phyloP scores from a whole-genome alignment of 164 flowering plant species.

The Vitis labrusca region DNA sequence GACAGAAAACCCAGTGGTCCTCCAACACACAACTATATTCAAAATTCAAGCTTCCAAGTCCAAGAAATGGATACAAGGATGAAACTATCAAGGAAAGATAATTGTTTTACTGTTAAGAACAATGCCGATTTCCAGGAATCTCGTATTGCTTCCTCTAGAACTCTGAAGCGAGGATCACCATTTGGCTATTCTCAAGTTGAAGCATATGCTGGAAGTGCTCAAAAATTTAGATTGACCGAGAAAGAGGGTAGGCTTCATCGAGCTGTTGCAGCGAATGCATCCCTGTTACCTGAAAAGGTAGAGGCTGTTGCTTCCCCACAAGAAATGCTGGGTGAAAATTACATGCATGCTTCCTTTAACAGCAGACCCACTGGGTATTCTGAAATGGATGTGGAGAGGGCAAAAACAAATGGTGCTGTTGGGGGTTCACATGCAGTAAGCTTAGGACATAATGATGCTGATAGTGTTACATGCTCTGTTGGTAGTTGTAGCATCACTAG shows the following conservation, averaged over 20 bases:
- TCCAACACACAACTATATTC: conserved; percentile 16
- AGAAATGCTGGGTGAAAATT: conserved; percentile 45
- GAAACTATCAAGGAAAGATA: conserved; percentile 18
- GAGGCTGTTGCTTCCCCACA: conserved; percentile 57
- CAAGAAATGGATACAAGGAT: conserved; percentile 13
- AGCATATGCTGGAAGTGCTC: conserved; percentile 18
- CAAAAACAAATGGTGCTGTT: conserved; percentile 30
- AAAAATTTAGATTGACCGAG: conserved; percentile 37
- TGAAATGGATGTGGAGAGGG: conserved; percentile 42
- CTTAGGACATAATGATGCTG: conserved; percentile 44
- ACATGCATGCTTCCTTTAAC: conserved; percentile 48
- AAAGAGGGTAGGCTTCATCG: conserved; percentile 31
- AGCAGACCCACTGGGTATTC: conserved; percentile 32
- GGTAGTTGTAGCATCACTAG: conserved; percentile 76
- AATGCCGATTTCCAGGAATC: conserved; percentile 20
- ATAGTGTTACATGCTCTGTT: conserved; percentile 60
- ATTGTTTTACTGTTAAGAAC: conserved; percentile 10
- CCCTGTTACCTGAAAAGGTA: conserved; percentile 43
- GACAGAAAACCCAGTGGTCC: conserved; percentile 20
- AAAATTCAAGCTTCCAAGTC: conserved; percentile 13
- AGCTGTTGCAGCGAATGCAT: conserved; percentile 15
- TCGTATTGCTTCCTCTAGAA: conserved; percentile 25
- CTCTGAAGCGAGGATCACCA: conserved; percentile 39
- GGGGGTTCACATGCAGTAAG: conserved; percentile 32
- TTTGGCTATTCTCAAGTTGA: conserved; percentile 26